These are phyloP conservation scores for Trypanosoma mega DNA, from an alignment of 208 protist genomes.

Conservation along the genomic window DNA sequence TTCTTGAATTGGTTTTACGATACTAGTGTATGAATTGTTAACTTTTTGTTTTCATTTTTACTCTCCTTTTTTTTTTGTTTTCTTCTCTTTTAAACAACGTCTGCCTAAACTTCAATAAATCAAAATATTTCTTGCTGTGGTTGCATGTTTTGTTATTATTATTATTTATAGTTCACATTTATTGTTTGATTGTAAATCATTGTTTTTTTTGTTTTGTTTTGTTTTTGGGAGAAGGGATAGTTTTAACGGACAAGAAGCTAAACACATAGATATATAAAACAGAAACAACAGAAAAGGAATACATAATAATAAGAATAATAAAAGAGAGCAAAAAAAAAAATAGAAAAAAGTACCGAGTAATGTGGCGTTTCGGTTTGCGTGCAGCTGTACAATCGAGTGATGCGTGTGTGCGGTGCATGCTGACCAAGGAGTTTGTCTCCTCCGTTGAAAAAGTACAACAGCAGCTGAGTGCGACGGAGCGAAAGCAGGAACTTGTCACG, in stretches of 20 bases:
- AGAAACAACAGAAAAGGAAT: too few species aligned
- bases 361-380: slow-evolving; percentile 12
- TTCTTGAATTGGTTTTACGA: too few species aligned
- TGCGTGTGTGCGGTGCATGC: slow-evolving; percentile 31
- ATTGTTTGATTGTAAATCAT: too few species aligned
- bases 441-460: slow-evolving; percentile 71
- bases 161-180: slow-evolving; percentile 12
- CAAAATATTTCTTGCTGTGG: slow-evolving; percentile 11
- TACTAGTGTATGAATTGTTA: too few species aligned
- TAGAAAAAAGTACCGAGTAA: not conserved
- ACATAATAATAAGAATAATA: too few species aligned
- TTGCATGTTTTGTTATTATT: slow-evolving; percentile 3
- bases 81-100: not conserved
- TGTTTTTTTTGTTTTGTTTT: slow-evolving; percentile 8
- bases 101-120: too few species aligned
- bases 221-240: too few species aligned
- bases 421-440: slow-evolving; percentile 64
- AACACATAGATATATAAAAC: too few species aligned
- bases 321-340: not conserved
- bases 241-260: too few species aligned
- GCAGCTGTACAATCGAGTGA: not conserved
- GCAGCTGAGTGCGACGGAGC: slow-evolving; percentile 57
- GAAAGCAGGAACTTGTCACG: slow-evolving; percentile 60
- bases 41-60: not conserved
- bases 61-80: slow-evolving; percentile 8